Evolutionary conservation across 176 grass and related monocot genomes (phyloP).

Genomic region (Pontederia crassipes): DNA sequence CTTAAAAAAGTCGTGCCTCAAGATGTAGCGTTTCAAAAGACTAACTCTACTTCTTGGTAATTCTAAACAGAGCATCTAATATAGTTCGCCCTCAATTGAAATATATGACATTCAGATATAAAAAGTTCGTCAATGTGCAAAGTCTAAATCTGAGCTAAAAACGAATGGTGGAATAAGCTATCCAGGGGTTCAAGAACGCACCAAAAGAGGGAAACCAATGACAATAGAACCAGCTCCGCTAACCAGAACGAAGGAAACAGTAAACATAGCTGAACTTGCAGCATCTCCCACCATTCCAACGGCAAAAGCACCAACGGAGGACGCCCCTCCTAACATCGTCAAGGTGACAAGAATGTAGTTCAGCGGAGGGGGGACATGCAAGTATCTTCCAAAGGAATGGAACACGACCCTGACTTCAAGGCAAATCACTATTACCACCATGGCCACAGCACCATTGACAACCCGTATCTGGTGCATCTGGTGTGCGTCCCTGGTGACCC

Average conservation of each 20-base stretch:
- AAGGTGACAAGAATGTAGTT: slow-evolving; percentile 95
- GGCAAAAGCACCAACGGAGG: slow-evolving; percentile 59
- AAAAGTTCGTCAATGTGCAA: too few species aligned
- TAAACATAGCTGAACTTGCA: slow-evolving; percentile 59
- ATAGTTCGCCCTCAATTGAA: too few species aligned
- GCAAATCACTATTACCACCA: slow-evolving; percentile 74
- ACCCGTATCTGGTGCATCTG: slow-evolving; percentile 66
- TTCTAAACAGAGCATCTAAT: too few species aligned
- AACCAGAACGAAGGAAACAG: slow-evolving; percentile 45
- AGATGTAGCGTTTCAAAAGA: too few species aligned
- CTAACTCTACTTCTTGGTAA: too few species aligned
- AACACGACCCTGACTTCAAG: slow-evolving; percentile 89
- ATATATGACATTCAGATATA: too few species aligned
- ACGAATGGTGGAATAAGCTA: neutral
- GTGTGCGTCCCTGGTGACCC: slow-evolving; percentile 59
- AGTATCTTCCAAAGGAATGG: slow-evolving; percentile 70
- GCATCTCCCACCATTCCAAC: slow-evolving; percentile 80
- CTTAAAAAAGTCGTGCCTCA: too few species aligned
- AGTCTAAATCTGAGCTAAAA: too few species aligned
- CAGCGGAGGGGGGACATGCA: slow-evolving; percentile 74
- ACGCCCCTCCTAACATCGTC: slow-evolving; percentile 71
- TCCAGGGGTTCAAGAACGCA: slow-evolving; percentile 28
- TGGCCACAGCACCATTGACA: slow-evolving; percentile 57
- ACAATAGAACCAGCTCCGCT: slow-evolving; percentile 76
- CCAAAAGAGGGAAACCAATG: slow-evolving; percentile 77